Percentiles rank a stretch among this genome's conserved stretches.
Conservation (phyloP, 2,329 filamentous ascomycete species). For the Macroventuria anomochaeta region DNA sequence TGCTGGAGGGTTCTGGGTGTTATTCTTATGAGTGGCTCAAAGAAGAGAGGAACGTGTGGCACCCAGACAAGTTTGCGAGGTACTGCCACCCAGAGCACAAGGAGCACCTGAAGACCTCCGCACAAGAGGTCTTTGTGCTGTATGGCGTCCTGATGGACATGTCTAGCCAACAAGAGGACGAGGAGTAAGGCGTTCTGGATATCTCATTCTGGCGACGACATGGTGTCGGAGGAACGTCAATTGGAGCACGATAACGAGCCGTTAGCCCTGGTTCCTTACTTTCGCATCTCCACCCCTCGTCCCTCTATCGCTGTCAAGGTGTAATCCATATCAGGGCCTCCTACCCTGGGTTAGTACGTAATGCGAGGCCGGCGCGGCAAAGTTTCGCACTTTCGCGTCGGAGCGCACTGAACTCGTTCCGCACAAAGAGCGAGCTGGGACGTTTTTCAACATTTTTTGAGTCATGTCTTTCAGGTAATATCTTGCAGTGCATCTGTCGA, state of each 20-base stretch:
- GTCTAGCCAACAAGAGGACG: neutral
- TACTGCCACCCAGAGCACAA: constrained; percentile 30
- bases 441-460: constrained; percentile 17
- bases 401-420: constrained; percentile 15
- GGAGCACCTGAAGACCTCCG: constrained; percentile 31
- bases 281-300: neutral
- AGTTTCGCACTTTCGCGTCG: constrained; percentile 36
- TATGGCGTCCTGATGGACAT: constrained; percentile 39
- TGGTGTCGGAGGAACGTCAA: neutral
- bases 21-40: constrained; percentile 37
- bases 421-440: constrained; percentile 12
- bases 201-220: neutral
- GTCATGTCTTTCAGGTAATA: constrained; percentile 19
- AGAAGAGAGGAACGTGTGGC: constrained; percentile 38
- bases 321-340: constrained; percentile 12
- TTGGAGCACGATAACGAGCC: neutral
- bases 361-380: constrained; percentile 24
- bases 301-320: neutral
- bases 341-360: constrained; percentile 28
- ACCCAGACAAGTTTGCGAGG: constrained; percentile 43
- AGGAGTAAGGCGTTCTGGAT: neutral
- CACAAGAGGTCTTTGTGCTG: constrained; percentile 40
- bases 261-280: neutral
- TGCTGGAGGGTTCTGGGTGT: constrained; percentile 35
- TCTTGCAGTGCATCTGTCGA: constrained; percentile 12